phyloP scores from a whole-genome alignment of 768 basidiomycete species.

The Cubamyces sp. region DNA sequence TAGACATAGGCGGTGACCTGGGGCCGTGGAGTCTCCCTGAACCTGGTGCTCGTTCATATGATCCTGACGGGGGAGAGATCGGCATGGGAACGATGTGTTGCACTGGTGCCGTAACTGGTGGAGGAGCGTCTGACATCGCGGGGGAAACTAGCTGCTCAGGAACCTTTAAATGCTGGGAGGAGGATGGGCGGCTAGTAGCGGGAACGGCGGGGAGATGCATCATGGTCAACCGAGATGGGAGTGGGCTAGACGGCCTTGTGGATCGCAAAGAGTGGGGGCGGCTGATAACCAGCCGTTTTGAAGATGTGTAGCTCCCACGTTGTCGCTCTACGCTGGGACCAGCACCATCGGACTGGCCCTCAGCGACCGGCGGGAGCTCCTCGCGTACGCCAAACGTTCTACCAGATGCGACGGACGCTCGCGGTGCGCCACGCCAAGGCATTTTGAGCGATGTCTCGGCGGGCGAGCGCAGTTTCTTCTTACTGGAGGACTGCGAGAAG shows the following conservation, averaged over 20 bases:
- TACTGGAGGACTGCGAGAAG: conserved; percentile 9
- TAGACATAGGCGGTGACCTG: conserved; percentile 13
- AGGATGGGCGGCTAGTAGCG: conserved; percentile 3
- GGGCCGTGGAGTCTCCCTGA: conserved; percentile 23
- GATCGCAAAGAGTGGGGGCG: conserved; percentile 22
- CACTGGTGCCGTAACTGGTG: background rate
- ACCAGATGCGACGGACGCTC: conserved; percentile 16
- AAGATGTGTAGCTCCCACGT: conserved; percentile 2
- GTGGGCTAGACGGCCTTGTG: background rate
- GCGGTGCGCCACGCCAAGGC: conserved; percentile 14
- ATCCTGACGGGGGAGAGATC: conserved; percentile 1
- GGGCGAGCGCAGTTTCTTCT: conserved; percentile 15
- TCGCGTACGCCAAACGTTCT: conserved; percentile 21
- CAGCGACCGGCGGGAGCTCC: conserved; percentile 20
- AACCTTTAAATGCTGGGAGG: conserved; percentile 17
- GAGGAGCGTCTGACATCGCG: background rate
- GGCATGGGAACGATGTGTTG: background rate
- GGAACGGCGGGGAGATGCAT: conserved; percentile 3
- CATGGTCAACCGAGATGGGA: background rate
- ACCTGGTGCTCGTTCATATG: conserved; percentile 10
- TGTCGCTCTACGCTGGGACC: background rate
- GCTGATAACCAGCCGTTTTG: conserved; percentile 18
- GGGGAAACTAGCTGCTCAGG: conserved; percentile 4
- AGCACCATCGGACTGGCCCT: conserved; percentile 3
- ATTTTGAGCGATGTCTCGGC: conserved; percentile 6